Conservation (phyloP, 2,329 filamentous ascomycete species). For the Plenodomus lindquistii region DNA sequence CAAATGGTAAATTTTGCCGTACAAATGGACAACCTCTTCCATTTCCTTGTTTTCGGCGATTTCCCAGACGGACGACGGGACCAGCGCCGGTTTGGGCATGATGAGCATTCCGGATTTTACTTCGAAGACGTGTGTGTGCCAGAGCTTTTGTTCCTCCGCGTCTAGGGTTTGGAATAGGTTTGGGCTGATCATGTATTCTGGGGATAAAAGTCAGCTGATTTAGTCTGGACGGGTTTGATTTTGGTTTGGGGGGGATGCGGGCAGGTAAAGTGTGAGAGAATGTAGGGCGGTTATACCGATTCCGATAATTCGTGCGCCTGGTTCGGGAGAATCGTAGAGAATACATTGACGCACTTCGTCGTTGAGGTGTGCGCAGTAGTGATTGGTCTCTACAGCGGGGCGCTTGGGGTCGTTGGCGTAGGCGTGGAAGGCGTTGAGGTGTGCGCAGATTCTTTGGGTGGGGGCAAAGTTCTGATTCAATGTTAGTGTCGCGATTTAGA, state of each 20-base stretch:
- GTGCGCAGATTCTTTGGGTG: conserved; percentile 72
- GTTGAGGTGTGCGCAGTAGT: conserved; percentile 81
- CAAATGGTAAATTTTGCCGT: conserved; percentile 83
- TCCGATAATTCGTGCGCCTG: conserved; percentile 74
- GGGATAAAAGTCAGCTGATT: neutral
- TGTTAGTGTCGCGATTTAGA: neutral
- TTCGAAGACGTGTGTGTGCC: conserved; percentile 78
- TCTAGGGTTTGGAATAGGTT: conserved; percentile 69
- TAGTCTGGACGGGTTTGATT: neutral
- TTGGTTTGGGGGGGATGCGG: neutral
- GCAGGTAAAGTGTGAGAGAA: no score
- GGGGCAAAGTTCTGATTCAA: conserved; percentile 66
- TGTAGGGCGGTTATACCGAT: conserved; percentile 47
- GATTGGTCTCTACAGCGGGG: conserved; percentile 71
- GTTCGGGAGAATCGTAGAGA: conserved; percentile 73
- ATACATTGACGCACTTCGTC: conserved; percentile 83
- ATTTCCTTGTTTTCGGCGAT: conserved; percentile 78
- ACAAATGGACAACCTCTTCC: conserved; percentile 72
- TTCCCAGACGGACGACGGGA: conserved; percentile 71
- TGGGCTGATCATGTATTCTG: conserved; percentile 81
- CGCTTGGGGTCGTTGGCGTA: conserved; percentile 74
- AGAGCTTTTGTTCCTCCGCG: conserved; percentile 70
- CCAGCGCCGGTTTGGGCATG: conserved; percentile 64
- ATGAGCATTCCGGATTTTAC: conserved; percentile 80
- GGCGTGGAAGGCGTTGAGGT: conserved; percentile 84